Conservation (phyloP, 371 early-diverging fungal species). For the Zychaea mexicana region DNA sequence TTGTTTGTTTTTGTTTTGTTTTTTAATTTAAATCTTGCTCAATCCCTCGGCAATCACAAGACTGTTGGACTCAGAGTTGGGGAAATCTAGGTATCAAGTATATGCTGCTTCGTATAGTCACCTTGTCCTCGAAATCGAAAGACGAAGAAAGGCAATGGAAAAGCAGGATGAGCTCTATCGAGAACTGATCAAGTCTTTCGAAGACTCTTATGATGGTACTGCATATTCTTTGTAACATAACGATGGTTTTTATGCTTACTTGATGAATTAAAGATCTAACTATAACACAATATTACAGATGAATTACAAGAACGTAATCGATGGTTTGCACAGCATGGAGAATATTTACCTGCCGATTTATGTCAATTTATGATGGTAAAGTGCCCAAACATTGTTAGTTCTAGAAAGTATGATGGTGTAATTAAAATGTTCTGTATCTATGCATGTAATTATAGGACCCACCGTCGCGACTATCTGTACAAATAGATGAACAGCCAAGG, state of each 20-base stretch:
- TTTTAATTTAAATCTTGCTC: neutral
- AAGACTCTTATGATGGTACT: slow-evolving; percentile 35
- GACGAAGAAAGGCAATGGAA: slow-evolving; percentile 32
- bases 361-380: slow-evolving; percentile 50
- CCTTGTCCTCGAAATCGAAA: slow-evolving; percentile 40
- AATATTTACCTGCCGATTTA: slow-evolving; percentile 45
- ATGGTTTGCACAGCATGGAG: slow-evolving; percentile 47
- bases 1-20: neutral
- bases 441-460: too few relatives aligned
- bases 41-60: too few relatives aligned
- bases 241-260: too few relatives aligned
- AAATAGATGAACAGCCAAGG: slow-evolving; percentile 18
- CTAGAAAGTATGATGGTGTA: neutral
- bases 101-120: slow-evolving; percentile 44
- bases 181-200: slow-evolving; percentile 29
- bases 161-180: slow-evolving; percentile 27
- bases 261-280: too few relatives aligned
- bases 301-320: slow-evolving; percentile 39
- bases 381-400: neutral
- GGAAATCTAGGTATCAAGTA: slow-evolving; percentile 34
- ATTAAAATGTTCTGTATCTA: too few relatives aligned
- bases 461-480: slow-evolving; percentile 25
- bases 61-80: too few relatives aligned
- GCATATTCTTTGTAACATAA: neutral
- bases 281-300: slow-evolving; percentile 27